phyloP scores from a whole-genome alignment of 2,329 filamentous ascomycete genomes.

The Ophiocordyceps camponoti-floridani region DNA sequence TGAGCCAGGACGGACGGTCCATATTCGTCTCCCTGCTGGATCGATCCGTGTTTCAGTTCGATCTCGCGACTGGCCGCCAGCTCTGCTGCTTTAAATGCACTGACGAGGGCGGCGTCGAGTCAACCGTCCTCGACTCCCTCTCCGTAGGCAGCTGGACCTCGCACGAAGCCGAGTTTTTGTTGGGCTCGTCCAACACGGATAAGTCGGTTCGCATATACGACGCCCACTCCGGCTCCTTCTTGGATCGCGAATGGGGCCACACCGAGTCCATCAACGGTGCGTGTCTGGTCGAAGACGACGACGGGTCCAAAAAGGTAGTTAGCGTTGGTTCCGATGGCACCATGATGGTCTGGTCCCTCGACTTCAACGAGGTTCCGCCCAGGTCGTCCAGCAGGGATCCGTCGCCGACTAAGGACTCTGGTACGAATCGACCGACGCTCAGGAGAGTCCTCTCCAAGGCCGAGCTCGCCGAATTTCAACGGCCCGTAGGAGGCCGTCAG shows the following conservation, averaged over 20 bases:
- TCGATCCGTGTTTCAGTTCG: slow-evolving; percentile 41
- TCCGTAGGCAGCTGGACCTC: slow-evolving; percentile 40
- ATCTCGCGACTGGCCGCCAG: slow-evolving; percentile 49
- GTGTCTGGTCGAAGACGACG: slow-evolving; percentile 45
- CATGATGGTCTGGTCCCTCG: slow-evolving; percentile 60
- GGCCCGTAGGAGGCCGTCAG: slow-evolving; percentile 29
- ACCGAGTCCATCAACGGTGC: slow-evolving; percentile 86
- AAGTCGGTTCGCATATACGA: slow-evolving; percentile 91
- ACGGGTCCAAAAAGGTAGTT: slow-evolving; percentile 40
- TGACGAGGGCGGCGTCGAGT: slow-evolving; percentile 63
- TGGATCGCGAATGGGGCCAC: slow-evolving; percentile 87
- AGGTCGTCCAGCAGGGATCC: slow-evolving; percentile 29
- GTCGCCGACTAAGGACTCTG: slow-evolving; percentile 32
- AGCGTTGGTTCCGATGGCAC: slow-evolving; percentile 67
- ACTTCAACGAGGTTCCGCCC: slow-evolving; percentile 25
- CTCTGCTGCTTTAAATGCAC: slow-evolving; percentile 63
- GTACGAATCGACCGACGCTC: slow-evolving; percentile 51
- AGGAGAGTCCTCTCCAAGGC: slow-evolving; percentile 74
- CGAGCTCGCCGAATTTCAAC: slow-evolving; percentile 66
- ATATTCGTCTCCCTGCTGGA: slow-evolving; percentile 43
- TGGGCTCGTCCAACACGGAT: slow-evolving; percentile 85
- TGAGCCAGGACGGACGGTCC: slow-evolving; percentile 42
- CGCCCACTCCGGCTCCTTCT: slow-evolving; percentile 52
- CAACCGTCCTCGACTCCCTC: slow-evolving; percentile 68
- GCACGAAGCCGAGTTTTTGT: slow-evolving; percentile 45